These are phyloP conservation scores for Lignosus rhinocerotis DNA, from an alignment of 1,284 basidiomycete genomes.

Conservation along the genomic window DNA sequence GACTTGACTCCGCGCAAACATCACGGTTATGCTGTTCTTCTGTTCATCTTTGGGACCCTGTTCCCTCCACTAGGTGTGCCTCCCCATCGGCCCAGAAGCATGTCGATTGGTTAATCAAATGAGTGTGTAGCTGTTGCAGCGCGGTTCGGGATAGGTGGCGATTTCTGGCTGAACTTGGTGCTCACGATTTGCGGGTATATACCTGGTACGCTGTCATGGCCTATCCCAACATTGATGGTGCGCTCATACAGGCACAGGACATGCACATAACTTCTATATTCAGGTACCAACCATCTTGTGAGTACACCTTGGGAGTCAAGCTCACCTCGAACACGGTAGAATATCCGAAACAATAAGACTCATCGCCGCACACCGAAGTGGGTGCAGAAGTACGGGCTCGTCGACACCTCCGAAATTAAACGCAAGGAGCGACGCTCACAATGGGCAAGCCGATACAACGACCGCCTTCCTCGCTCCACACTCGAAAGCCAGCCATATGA, in stretches of 20 bases:
- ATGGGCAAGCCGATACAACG: slow-evolving; percentile 87
- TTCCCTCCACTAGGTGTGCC: slow-evolving; percentile 84
- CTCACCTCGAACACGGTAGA: slow-evolving; percentile 47
- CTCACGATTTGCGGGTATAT: slow-evolving; percentile 91
- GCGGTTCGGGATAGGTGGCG: slow-evolving; percentile 89
- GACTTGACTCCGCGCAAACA: slow-evolving; percentile 70
- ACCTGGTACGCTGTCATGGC: slow-evolving; percentile 57
- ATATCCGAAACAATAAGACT: slow-evolving; percentile 95
- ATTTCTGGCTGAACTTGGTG: slow-evolving; percentile 92
- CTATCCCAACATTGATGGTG: not conserved
- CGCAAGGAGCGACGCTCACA: slow-evolving; percentile 80
- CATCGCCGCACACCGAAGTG: slow-evolving; percentile 91
- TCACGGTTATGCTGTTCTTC: slow-evolving; percentile 81
- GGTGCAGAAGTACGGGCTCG: slow-evolving; percentile 87
- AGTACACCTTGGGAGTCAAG: not conserved
- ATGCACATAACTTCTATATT: slow-evolving; percentile 91
- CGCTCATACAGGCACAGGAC: slow-evolving; percentile 48
- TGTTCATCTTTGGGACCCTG: slow-evolving; percentile 83
- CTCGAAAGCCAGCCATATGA: slow-evolving; percentile 73
- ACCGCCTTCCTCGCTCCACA: slow-evolving; percentile 74
- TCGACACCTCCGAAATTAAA: slow-evolving; percentile 75
- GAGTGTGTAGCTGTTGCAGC: slow-evolving; percentile 74
- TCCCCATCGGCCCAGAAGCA: not conserved
- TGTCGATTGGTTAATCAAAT: slow-evolving; percentile 1
- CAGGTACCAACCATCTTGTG: slow-evolving; percentile 47